phyloP scores from a whole-genome alignment of 768 basidiomycete species.

The Lepiota brunneoincarnata region DNA sequence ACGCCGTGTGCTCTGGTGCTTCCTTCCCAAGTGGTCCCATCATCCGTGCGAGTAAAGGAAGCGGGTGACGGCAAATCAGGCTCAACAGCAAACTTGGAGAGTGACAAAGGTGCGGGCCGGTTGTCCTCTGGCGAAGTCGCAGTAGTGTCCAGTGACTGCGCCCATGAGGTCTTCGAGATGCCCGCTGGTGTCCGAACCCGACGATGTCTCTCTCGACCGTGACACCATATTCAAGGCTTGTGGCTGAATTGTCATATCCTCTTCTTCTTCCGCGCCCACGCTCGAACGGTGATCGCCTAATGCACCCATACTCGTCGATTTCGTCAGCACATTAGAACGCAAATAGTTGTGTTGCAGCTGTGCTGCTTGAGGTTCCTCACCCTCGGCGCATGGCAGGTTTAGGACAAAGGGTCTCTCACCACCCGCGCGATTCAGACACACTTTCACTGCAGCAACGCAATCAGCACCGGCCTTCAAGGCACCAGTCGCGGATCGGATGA shows the following conservation, averaged over 20 bases:
- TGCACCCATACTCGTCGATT: conserved; percentile 27
- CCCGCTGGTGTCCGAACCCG: conserved; percentile 51
- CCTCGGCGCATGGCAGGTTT: conserved; percentile 50
- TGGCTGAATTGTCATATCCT: conserved; percentile 62
- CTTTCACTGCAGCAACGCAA: conserved; percentile 82
- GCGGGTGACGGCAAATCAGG: conserved; percentile 49
- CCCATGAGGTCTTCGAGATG: conserved; percentile 45
- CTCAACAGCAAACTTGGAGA: conserved; percentile 32
- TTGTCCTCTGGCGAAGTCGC: conserved; percentile 49
- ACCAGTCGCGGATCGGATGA: conserved; percentile 84
- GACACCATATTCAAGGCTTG: conserved; percentile 33
- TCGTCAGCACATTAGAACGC: conserved; percentile 48
- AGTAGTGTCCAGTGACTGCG: conserved; percentile 44
- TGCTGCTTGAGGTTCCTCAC: conserved; percentile 30
- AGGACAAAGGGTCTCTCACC: conserved; percentile 65
- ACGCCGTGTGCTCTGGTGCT: conserved; percentile 30
- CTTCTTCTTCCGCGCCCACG: conserved; percentile 34
- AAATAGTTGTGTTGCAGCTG: conserved; percentile 29
- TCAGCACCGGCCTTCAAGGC: conserved; percentile 87
- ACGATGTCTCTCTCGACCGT: conserved; percentile 38
- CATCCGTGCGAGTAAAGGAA: conserved; percentile 47
- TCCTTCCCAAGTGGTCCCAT: conserved; percentile 61
- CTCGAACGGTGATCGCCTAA: conserved; percentile 28
- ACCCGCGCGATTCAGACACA: conserved; percentile 66
- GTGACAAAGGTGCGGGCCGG: conserved; percentile 28